phyloP scores from a whole-genome alignment of 1,284 basidiomycete genomes.

The Moesziomyces antarcticus region DNA sequence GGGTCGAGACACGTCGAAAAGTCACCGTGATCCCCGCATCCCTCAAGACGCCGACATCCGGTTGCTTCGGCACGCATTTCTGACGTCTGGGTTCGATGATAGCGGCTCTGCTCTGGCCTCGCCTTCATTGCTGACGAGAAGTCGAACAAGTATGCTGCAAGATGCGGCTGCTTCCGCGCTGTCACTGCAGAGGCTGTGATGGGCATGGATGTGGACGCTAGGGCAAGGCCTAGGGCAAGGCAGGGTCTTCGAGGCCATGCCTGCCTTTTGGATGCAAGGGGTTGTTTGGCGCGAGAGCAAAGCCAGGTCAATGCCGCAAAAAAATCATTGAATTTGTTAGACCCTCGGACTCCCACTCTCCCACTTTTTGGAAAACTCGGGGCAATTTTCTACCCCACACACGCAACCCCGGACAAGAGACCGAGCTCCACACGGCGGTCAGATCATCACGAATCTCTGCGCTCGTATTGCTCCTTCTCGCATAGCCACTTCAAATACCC shows the following conservation, averaged over 20 bases:
- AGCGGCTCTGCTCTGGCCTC: no score
- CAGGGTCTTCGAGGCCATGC: background rate
- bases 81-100: no score
- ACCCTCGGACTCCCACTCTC: background rate
- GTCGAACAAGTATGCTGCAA: no score
- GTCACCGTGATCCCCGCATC: background rate
- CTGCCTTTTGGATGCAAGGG: background rate
- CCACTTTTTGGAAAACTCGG: background rate
- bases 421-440: background rate
- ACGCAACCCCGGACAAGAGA: background rate
- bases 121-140: no score
- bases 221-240: no score
- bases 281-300: background rate
- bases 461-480: background rate
- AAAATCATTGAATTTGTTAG: background rate
- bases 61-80: background rate
- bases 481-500: background rate
- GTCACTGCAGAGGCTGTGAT: no score
- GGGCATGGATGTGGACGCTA: background rate
- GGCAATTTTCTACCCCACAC: background rate
- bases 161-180: no score
- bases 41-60: background rate
- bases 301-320: no score
- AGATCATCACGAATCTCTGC: no score
- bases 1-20: background rate